These are phyloP conservation scores for Mrakia frigida DNA, from an alignment of 768 basidiomycete genomes.

Conservation along the genomic window DNA sequence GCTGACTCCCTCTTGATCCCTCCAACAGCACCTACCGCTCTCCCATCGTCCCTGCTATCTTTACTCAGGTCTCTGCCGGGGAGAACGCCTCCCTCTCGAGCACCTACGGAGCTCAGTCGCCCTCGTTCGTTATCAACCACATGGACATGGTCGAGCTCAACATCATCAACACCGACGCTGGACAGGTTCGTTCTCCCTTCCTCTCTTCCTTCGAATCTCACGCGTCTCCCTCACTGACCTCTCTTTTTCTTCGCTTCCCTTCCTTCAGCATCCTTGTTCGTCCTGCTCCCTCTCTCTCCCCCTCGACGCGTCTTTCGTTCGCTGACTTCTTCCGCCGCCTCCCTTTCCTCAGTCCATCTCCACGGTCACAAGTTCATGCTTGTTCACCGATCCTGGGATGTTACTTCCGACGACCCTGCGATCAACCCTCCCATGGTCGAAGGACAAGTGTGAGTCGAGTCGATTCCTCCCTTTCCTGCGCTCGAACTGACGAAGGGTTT, in stretches of 20 bases:
- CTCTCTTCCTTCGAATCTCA: no score
- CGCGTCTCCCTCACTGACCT: no score
- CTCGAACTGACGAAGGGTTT: background rate
- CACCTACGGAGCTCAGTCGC: slow-evolving; percentile 76
- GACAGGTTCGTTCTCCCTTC: background rate
- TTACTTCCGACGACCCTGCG: slow-evolving; percentile 59
- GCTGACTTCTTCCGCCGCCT: slow-evolving; percentile 10
- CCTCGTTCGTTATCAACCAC: slow-evolving; percentile 61
- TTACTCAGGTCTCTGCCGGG: slow-evolving; percentile 73
- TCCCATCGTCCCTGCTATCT: slow-evolving; percentile 63
- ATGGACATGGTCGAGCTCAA: slow-evolving; percentile 61
- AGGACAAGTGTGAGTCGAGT: slow-evolving; percentile 50
- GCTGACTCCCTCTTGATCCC: no score
- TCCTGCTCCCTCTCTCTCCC: background rate
- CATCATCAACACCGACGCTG: slow-evolving; percentile 35
- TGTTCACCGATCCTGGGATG: slow-evolving; percentile 65
- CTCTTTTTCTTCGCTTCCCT: no score
- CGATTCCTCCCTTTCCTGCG: background rate
- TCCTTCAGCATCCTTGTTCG: background rate
- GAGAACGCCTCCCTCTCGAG: slow-evolving; percentile 50
- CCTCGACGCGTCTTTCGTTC: background rate
- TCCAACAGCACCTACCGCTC: slow-evolving; percentile 43
- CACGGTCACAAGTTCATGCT: slow-evolving; percentile 60
- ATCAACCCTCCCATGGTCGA: slow-evolving; percentile 74
- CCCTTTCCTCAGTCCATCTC: slow-evolving; percentile 59